Evolutionary conservation across 2,329 filamentous ascomycete species (phyloP).

Genomic region (Alternaria triticina): DNA sequence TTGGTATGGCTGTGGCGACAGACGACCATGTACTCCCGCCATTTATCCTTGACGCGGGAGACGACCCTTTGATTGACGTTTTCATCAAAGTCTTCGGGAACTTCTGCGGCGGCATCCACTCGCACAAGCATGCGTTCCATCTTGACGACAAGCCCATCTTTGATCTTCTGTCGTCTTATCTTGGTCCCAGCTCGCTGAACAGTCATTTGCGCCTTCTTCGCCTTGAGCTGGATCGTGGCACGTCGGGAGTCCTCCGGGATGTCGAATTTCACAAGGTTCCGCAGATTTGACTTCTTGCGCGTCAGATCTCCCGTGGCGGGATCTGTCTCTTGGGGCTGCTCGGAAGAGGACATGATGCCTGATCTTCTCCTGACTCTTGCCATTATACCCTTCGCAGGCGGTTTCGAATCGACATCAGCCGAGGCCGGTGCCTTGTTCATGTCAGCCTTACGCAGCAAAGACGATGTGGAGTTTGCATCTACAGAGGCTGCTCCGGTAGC

Average conservation of each 20-base stretch:
- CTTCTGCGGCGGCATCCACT: slow-evolving; percentile 60
- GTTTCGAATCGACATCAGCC: slow-evolving; percentile 24
- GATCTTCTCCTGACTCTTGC: slow-evolving; percentile 36
- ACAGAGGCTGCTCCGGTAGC: slow-evolving; percentile 37
- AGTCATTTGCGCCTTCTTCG: slow-evolving; percentile 49
- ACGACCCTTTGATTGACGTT: slow-evolving; percentile 66
- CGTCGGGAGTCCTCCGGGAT: slow-evolving; percentile 50
- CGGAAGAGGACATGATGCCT: slow-evolving; percentile 26
- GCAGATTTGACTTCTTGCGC: slow-evolving; percentile 38
- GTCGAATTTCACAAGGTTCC: slow-evolving; percentile 52
- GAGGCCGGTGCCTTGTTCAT: slow-evolving; percentile 33
- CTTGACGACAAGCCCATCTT: slow-evolving; percentile 68
- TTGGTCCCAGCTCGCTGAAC: slow-evolving; percentile 42
- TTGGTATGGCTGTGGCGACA: slow-evolving; percentile 64
- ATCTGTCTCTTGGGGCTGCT: slow-evolving; percentile 4
- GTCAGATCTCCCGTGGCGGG: slow-evolving; percentile 18
- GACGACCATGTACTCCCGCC: slow-evolving; percentile 69
- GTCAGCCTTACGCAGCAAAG: slow-evolving; percentile 46
- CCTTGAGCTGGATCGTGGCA: slow-evolving; percentile 47
- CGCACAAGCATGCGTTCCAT: slow-evolving; percentile 73
- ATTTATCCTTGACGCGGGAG: slow-evolving; percentile 66
- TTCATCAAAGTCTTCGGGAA: slow-evolving; percentile 68
- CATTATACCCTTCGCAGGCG: slow-evolving; percentile 37
- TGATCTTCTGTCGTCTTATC: slow-evolving; percentile 50
- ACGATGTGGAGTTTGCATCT: slow-evolving; percentile 47